Conservation (phyloP, 345 rosid genomes). For the Camelina hispida region DNA sequence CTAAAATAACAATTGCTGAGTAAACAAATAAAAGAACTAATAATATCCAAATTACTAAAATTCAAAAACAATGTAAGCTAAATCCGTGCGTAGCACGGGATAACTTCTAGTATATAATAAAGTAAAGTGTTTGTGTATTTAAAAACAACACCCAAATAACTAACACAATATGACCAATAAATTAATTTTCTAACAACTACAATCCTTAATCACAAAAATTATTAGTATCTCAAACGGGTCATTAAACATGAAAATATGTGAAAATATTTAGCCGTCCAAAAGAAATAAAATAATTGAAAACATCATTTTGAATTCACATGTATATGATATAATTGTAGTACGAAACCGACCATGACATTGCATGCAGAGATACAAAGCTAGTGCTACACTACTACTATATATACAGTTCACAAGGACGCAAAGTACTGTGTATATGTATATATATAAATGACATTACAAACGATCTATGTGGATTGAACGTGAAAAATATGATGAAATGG, state of each 20-base stretch:
- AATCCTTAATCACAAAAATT: background rate
- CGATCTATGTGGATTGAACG: constrained; percentile 4
- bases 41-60: no score
- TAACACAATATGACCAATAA: background rate
- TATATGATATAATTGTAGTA: background rate
- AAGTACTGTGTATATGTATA: background rate
- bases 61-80: no score
- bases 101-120: background rate
- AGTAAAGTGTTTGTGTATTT: background rate
- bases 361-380: constrained; percentile 27
- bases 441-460: background rate
- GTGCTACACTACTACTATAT: background rate
- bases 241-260: background rate
- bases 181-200: background rate
- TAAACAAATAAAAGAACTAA: no score
- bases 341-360: constrained; percentile 31
- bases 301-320: constrained; percentile 25
- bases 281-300: background rate
- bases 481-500: constrained; percentile 16
- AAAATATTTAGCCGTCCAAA: background rate
- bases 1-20: no score
- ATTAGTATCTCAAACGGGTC: background rate
- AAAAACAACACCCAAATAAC: background rate
- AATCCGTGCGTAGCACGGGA: no score
- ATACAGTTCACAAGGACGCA: constrained; percentile 25